Conservation (phyloP, 805 yeast genomes). For the Wickerhamiella azyma region DNA sequence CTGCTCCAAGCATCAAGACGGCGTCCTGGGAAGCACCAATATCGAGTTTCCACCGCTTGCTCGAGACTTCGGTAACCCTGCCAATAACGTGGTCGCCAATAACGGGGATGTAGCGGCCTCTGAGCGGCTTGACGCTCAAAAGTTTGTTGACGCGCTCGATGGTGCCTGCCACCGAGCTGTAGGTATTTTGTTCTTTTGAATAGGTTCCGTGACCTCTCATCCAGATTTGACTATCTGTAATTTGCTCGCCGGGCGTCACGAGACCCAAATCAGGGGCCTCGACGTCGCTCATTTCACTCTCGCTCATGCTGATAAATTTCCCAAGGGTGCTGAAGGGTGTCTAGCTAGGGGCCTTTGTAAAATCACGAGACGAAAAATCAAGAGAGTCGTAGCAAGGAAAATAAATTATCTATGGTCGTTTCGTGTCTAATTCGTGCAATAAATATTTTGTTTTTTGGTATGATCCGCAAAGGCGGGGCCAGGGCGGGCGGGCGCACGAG, state of each 20-base stretch:
- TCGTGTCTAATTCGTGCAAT: not conserved
- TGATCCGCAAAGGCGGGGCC: too few relatives aligned
- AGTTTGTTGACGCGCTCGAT: slow-evolving; percentile 76
- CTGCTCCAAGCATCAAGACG: slow-evolving; percentile 82
- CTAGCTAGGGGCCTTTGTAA: too few relatives aligned
- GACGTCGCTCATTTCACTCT: slow-evolving; percentile 6
- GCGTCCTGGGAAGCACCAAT: slow-evolving; percentile 94
- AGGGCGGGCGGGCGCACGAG: too few relatives aligned
- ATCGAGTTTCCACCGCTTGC: slow-evolving; percentile 91
- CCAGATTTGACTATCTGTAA: slow-evolving; percentile 94
- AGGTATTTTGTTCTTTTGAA: slow-evolving; percentile 48
- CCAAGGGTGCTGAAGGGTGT: too few relatives aligned
- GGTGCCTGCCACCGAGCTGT: slow-evolving; percentile 85
- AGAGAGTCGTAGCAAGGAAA: too few relatives aligned
- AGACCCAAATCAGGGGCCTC: slow-evolving; percentile 24
- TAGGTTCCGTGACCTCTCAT: slow-evolving; percentile 99
- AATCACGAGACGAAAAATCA: too few relatives aligned
- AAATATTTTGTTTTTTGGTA: not conserved
- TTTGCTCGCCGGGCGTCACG: slow-evolving; percentile 91
- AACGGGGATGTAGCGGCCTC: slow-evolving; percentile 82
- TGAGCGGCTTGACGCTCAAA: slow-evolving; percentile 69
- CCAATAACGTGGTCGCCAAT: slow-evolving; percentile 96
- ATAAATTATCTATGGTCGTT: not conserved
- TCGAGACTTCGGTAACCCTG: slow-evolving; percentile 84
- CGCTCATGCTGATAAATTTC: not conserved